Evolutionary conservation across 768 basidiomycete genomes (phyloP).

Genomic region (Chalciporus sphaerocephalus): DNA sequence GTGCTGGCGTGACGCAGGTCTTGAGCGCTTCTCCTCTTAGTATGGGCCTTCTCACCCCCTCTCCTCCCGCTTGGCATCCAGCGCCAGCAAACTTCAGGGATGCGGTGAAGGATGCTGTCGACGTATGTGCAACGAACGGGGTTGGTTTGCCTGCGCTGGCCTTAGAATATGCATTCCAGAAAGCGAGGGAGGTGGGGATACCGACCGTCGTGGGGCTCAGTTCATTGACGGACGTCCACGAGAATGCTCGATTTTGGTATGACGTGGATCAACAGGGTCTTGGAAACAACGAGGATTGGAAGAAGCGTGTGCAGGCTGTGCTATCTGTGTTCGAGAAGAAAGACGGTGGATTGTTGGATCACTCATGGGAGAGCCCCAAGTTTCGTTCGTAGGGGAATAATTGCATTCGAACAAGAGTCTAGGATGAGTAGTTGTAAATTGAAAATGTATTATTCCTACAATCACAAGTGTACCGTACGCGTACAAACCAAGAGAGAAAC

Average conservation of each 20-base stretch:
- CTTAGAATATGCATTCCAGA: conserved; percentile 63
- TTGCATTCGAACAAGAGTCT: too few species aligned
- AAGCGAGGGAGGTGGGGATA: conserved; percentile 40
- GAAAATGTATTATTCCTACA: conserved; percentile 24
- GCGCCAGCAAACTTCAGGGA: conserved; percentile 50
- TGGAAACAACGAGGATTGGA: conserved; percentile 37
- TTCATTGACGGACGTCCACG: conserved; percentile 68
- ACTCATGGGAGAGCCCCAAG: conserved; percentile 68
- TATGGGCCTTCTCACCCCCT: conserved; percentile 71
- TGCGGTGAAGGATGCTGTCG: conserved; percentile 39
- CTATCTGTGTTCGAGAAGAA: conserved; percentile 42
- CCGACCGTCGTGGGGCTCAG: conserved; percentile 75
- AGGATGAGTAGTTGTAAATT: neutral
- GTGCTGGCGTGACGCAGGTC: conserved; percentile 65
- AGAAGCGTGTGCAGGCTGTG: conserved; percentile 38
- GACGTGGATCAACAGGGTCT: conserved; percentile 42
- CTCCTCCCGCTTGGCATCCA: conserved; percentile 71
- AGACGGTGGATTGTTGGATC: conserved; percentile 47
- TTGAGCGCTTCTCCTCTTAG: conserved; percentile 77
- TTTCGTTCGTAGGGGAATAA: too few species aligned
- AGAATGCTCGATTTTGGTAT: conserved; percentile 64
- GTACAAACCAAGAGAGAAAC: conserved; percentile 18
- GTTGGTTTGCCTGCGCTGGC: conserved; percentile 56
- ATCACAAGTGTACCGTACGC: conserved; percentile 19
- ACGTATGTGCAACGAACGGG: conserved; percentile 34